Base-by-base conservation (phyloP, 352 stramenopile genomes). In the Globisporangium nunn region DNA sequence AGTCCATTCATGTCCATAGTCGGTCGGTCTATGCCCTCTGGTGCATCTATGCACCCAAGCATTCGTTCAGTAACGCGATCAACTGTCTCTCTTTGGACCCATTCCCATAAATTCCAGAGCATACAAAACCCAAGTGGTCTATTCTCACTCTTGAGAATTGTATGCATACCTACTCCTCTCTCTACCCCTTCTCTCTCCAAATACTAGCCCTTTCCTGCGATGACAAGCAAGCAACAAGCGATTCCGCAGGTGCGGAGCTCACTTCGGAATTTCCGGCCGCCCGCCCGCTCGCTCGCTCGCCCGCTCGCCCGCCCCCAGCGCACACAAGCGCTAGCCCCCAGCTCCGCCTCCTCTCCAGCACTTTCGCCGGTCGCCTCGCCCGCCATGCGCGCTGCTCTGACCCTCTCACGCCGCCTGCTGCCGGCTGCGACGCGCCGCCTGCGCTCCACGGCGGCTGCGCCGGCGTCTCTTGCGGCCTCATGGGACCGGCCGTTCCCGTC, bases 401-500 rank as follows among this genome's bases (percentile, higher is more conserved):
- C 52, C 17, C 43, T 75, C 43, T 61, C 65, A 23, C 67, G 61
- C n/a, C 67, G 62, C 50, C 35, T 79, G 33, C 10, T 52, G 6
- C 49, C 29, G 17, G 40, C 23, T 43, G 31, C 5, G 54, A 59
- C 47, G 30, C 60, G 46, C 15, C 43, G 50, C 61, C 57, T 57
- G 50, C 55, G 33, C 58, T 76, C 71, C 33, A 80, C 74, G 6
- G 73, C 75, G 1, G 69, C 79, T 0, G 72, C 65, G 33, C 86
- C 80, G 14, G 72, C 65, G 30, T 88, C 80, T 43, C 78, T 88
- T 47, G 45, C 77, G 18, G 75, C 80, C 2, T 86, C 75, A 0
- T 93, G 82, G 82, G 82, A 90, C 39, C 72, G 74, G 0, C 78
- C 80, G 4, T 93, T 93, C 58, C 82, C 82, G 18, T 91, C 82